These are phyloP conservation scores for Arthrobotrys sphaeroides DNA, from an alignment of 2,329 filamentous ascomycete species.

Conservation along the genomic window DNA sequence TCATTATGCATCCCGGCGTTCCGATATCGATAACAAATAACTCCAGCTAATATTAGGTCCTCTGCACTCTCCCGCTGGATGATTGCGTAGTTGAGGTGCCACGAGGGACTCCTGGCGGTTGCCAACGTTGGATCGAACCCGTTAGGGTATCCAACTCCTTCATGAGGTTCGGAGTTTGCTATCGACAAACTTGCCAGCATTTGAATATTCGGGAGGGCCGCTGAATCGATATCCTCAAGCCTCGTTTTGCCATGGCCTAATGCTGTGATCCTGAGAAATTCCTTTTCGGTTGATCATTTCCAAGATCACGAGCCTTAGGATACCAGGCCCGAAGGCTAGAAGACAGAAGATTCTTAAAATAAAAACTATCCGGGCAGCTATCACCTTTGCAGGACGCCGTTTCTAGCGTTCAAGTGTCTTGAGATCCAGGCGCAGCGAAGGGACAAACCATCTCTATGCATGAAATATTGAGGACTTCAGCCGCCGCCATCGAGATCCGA, in stretches of 20 bases:
- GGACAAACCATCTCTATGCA: neutral
- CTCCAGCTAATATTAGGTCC: slow-evolving; percentile 3
- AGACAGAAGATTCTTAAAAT: slow-evolving; percentile 28
- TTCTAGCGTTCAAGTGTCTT: slow-evolving; percentile 31
- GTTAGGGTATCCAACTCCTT: neutral
- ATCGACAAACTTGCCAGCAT: neutral
- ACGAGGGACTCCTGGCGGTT: neutral
- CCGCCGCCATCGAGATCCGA: slow-evolving; percentile 16
- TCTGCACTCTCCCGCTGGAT: neutral
- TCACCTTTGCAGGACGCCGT: slow-evolving; percentile 29
- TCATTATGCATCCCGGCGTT: neutral
- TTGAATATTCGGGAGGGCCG: too few relatives aligned
- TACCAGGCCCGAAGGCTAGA: neutral
- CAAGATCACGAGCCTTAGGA: neutral
- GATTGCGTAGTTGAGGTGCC: neutral
- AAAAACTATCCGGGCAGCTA: slow-evolving; percentile 17
- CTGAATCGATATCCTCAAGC: neutral
- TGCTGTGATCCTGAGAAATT: neutral
- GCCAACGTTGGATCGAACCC: neutral
- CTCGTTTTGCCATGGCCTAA: neutral
- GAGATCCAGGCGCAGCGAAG: slow-evolving; percentile 43
- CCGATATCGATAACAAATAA: slow-evolving; percentile 16
- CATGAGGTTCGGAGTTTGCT: neutral
- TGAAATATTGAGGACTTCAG: slow-evolving; percentile 27
- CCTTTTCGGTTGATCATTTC: neutral